A percentile compares a stretch with the other conserved stretches of the same genome.
Conservation (phyloP, 2,329 filamentous ascomycete species). For the Aspergillus sp. region DNA sequence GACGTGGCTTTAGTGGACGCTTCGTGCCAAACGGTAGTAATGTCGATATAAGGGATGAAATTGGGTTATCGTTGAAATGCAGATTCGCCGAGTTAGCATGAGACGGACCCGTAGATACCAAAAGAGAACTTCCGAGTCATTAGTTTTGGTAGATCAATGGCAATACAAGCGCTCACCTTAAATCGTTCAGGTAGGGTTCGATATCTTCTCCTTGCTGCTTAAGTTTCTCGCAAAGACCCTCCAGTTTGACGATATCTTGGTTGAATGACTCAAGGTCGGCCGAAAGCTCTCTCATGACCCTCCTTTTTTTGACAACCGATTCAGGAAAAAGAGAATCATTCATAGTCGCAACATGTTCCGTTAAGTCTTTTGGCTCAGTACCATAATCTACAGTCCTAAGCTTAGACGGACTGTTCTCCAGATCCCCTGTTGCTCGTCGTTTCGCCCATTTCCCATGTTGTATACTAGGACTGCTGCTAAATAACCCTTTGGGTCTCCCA, state of each 20-base stretch:
- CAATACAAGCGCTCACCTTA: conserved; percentile 30
- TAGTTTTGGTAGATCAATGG: not conserved
- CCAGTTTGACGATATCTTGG: conserved; percentile 58
- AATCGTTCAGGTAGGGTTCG: conserved; percentile 31
- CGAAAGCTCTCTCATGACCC: conserved; percentile 53
- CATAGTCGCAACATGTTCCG: conserved; percentile 4
- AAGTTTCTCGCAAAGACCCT: conserved; percentile 60
- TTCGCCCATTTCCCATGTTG: conserved; percentile 29
- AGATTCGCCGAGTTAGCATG: conserved; percentile 22
- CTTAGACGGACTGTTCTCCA: conserved; percentile 33
- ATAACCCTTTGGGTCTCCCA: conserved; percentile 28
- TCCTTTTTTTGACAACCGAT: conserved; percentile 48
- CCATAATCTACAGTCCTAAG: conserved; percentile 19
- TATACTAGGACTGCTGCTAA: conserved; percentile 40
- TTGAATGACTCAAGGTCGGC: conserved; percentile 58
- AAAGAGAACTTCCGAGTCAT: conserved; percentile 31
- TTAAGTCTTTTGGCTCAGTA: conserved; percentile 11
- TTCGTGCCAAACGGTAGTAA: conserved; percentile 42
- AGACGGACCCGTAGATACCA: conserved; percentile 29
- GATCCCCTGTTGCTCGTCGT: conserved; percentile 21
- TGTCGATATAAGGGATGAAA: conserved; percentile 40
- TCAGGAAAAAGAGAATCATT: conserved; percentile 22
- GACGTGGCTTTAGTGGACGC: conserved; percentile 17
- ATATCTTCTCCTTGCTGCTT: conserved; percentile 34
- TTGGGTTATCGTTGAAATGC: conserved; percentile 22